Evolutionary conservation across 1,284 basidiomycete species (phyloP), one percentile per base, ranked within the genome.

Genomic region (Moesziomyces aphidis): DNA sequence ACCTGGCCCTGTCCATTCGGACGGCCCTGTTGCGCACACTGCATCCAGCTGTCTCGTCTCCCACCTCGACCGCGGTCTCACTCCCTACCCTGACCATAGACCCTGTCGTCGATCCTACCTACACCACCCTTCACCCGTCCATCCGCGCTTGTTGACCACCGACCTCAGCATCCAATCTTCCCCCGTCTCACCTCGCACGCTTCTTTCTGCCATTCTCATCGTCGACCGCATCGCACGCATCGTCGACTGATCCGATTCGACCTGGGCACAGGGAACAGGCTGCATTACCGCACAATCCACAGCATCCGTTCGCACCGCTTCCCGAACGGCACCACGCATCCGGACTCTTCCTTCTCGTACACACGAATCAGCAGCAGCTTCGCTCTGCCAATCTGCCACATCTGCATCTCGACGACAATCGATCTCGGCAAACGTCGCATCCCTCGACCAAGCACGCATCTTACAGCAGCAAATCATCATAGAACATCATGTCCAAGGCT

Each of bases 401-500:
- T 13, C 24, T 26, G 23, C 24, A 36, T 55, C 53, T 31, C 53
- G 46, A 19, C 53, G 31, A 13, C 31, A 10, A 34, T 34, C 31
- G 31, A 34, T 34, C 10, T 34, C 31, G 31, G 31, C 31, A 34
- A 34, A 13, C 31, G 10, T 34, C 10, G 13, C 31, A 10, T 34
- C 11, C 11, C 4, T 34, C 31, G 31, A 34, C 10, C 31, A 34
- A 34, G 11, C 31, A 34, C 31, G 11, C 22, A 23, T 26, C 28
- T 31, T 11, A 19, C 45, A 36, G 21, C 34, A 51, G 31, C 9
- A 23, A 22, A 4, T 10, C 45, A 17, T 26, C 22, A 7, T 23
- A 23, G 23, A 19, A 17, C 50, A 45, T 46, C 48, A 64, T 62
- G 61, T 52, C 74, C 53, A 64, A 95, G 92, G 93, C 93, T 73